Percentiles rank a stretch among this genome's conserved stretches.
These are phyloP conservation scores for Pseudognaphalium luteoalbum DNA, from an alignment of 129 eudicot species.

Conservation along the genomic window DNA sequence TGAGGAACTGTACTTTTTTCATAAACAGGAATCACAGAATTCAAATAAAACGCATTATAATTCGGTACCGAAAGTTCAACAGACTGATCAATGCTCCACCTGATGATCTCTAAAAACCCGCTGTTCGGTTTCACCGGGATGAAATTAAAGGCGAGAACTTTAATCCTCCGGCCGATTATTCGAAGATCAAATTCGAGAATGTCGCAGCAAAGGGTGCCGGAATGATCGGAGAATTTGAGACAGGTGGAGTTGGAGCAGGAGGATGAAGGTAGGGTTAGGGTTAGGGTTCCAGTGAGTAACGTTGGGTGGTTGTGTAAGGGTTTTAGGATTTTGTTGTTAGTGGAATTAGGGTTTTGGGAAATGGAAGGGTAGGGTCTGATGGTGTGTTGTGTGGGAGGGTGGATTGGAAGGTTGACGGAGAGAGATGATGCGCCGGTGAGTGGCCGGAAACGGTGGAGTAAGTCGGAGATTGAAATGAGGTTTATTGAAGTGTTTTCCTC, in stretches of 20 bases:
- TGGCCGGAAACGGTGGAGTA: conserved; percentile 54
- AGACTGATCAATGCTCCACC: conserved; percentile 45
- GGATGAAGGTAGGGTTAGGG: conserved; percentile 40
- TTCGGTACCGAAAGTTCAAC: not conserved
- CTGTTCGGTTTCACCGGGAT: conserved; percentile 55
- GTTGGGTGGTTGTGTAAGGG: conserved; percentile 46
- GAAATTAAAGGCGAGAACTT: conserved; percentile 69
- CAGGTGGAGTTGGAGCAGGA: conserved; percentile 32
- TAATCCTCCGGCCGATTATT: conserved; percentile 48
- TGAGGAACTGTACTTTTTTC: conserved; percentile 23
- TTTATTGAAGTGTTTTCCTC: conserved; percentile 24
- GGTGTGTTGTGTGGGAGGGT: conserved; percentile 9
- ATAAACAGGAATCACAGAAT: conserved; percentile 14
- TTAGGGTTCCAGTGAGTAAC: conserved; percentile 59
- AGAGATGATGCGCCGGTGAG: conserved; percentile 59
- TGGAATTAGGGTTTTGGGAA: conserved; percentile 33
- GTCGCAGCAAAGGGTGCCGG: conserved; percentile 63
- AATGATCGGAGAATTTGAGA: conserved; percentile 60
- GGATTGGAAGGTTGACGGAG: conserved; percentile 21
- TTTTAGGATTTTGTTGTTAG: conserved; percentile 42
- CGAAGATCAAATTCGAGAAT: conserved; percentile 49
- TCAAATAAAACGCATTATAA: conserved; percentile 36
- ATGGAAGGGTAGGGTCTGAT: not conserved
- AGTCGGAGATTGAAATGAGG: conserved; percentile 47
- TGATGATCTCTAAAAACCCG: conserved; percentile 69